Evolutionary conservation across 345 rosid genomes (phyloP).

Genomic region (Viola odorata): DNA sequence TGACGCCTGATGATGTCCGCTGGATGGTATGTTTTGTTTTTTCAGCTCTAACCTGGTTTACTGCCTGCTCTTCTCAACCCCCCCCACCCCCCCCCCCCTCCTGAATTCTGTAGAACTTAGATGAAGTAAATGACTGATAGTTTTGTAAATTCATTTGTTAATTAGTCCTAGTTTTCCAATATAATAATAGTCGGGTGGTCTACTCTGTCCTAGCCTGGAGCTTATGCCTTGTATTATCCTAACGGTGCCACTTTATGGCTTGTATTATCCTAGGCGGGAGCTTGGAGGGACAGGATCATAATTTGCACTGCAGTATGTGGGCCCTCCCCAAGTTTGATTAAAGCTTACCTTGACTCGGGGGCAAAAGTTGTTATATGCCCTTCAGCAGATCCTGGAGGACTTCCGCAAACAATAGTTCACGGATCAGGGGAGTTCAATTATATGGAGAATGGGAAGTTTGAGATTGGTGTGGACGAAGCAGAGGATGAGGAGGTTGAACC

Average conservation of each 20-base stretch:
- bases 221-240: not conserved
- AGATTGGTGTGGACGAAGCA: slow-evolving; percentile 85
- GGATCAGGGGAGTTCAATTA: slow-evolving; percentile 45
- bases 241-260: slow-evolving; percentile 10
- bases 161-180: too few species aligned
- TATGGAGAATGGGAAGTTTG: slow-evolving; percentile 70
- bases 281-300: slow-evolving; percentile 96
- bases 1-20: slow-evolving; percentile 89
- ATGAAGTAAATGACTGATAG: too few species aligned
- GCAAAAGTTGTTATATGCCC: slow-evolving; percentile 85
- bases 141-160: too few species aligned
- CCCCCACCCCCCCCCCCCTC: too few species aligned
- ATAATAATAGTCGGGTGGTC: too few species aligned
- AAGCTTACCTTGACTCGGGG: slow-evolving; percentile 75
- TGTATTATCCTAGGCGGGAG: slow-evolving; percentile 57
- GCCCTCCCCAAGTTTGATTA: slow-evolving; percentile 51
- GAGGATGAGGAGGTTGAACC: slow-evolving; percentile 69
- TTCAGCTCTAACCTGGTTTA: not conserved
- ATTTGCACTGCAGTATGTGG: slow-evolving; percentile 82
- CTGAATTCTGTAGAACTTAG: too few species aligned
- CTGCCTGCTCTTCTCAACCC: too few species aligned
- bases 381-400: slow-evolving; percentile 59
- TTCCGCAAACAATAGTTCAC: slow-evolving; percentile 37
- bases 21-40: slow-evolving; percentile 69
- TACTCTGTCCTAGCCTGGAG: too few species aligned